Base-by-base conservation (phyloP, 306 rosid genomes). In the Malus sylvestris region DNA sequence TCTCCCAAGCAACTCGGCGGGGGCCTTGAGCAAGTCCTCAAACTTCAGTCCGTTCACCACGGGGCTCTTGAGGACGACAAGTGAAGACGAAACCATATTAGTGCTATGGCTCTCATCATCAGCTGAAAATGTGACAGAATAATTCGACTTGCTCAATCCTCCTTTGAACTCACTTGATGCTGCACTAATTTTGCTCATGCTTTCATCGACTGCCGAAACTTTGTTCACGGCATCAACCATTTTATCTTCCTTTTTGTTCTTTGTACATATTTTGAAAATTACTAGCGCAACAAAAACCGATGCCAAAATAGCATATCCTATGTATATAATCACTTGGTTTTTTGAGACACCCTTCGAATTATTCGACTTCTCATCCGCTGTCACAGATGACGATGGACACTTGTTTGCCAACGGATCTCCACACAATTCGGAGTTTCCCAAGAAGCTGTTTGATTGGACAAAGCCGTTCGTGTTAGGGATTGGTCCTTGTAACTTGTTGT, bases 1-100 rank as follows among this genome's bases (percentile, higher is more conserved):
- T 82, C 95, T 87, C 0, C 96, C 97, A 30, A 94, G 92, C 89
- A 94, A 76, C 78, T 94, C 93, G 0, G 96, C 96, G 52, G 96
- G 93, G 22, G 98, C 97, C 75, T 75, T 74, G n/a, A 94, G 76
- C 84, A 94, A 81, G 40, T 94, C 97, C 61, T 94, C 93, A 60
- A 91, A 82, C 72, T 70, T 89, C 65, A 94, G 33, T 32, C 88
- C 93, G 51, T 74, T 84, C 30, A 82, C 76, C 67, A 58, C 82
- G 0, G 93, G 81, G 74, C 81, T 86, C 55, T 91, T 79, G 25
- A 91, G 90, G 70, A 91, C 87, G 44, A 89, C 15, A 42, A 92
- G 83, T n/a, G 97, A 89, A 71, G 89, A 80, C 11, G 96, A 90
- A 46, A 75, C 78, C 80, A 75, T 35, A 51, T 76, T 82, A 32